A percentile compares a stretch with the other conserved stretches of the same genome.
Evolutionary conservation across 371 early-diverging fungal genomes (phyloP).

Genomic region (Parasitella parasitica): DNA sequence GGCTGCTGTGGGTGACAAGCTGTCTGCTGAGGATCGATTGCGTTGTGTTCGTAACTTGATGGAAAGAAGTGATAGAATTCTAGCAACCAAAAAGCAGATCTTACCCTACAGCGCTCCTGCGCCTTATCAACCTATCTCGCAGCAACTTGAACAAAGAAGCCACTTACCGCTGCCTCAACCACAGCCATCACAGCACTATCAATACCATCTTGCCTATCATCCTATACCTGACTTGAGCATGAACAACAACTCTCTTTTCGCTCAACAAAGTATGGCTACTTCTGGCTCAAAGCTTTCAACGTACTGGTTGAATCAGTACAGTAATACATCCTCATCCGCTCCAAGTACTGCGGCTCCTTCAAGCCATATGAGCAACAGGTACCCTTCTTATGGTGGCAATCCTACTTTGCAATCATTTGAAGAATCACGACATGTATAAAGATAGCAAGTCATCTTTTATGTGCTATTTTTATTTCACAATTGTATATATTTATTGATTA

Average conservation of each 20-base stretch:
- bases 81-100: background rate
- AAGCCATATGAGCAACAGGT: too few relatives aligned
- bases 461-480: too few relatives aligned
- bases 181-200: background rate
- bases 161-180: background rate
- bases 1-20: background rate
- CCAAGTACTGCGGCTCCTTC: background rate
- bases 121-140: background rate
- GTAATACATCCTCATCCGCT: background rate
- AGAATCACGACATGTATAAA: background rate
- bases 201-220: background rate
- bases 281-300: background rate
- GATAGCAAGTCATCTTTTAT: too few relatives aligned
- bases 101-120: background rate
- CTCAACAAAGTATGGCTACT: background rate
- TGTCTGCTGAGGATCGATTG: slow-evolving; percentile 21
- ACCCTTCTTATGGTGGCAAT: background rate
- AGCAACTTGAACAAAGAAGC: background rate
- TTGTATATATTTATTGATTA: too few relatives aligned
- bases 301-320: background rate
- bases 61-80: background rate
- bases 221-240: background rate
- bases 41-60: slow-evolving; percentile 14
- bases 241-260: background rate
- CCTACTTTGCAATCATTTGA: background rate